Evolutionary conservation across 2,329 filamentous ascomycete species (phyloP).

Genomic region (Botryotinia globosa): DNA sequence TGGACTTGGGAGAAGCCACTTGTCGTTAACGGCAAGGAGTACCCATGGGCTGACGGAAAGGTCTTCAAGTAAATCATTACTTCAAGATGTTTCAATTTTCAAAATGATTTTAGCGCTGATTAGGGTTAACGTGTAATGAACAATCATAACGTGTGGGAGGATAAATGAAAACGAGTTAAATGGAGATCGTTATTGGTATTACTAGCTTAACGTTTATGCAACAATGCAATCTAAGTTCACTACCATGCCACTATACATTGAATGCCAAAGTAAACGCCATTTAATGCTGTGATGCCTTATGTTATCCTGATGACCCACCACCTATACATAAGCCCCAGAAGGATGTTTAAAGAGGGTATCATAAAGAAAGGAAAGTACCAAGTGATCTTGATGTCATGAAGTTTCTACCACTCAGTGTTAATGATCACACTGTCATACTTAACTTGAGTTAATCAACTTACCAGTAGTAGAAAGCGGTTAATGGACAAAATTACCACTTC

Average conservation of each 20-base stretch:
- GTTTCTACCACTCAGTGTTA: background rate
- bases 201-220: constrained; percentile 19
- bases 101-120: constrained; percentile 28
- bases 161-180: constrained; percentile 16
- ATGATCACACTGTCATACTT: background rate
- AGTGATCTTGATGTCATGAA: background rate
- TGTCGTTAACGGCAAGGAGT: constrained; percentile 79
- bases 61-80: constrained; percentile 84
- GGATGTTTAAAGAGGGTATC: constrained; percentile 18
- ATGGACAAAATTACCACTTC: constrained; percentile 11
- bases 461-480: background rate
- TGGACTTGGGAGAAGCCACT: constrained; percentile 93
- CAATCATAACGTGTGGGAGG: constrained; percentile 20
- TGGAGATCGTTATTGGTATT: constrained; percentile 30
- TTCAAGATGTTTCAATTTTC: constrained; percentile 22
- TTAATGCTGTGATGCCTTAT: background rate
- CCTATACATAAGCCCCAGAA: constrained; percentile 1
- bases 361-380: constrained; percentile 10
- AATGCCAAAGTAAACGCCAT: constrained; percentile 1
- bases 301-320: constrained; percentile 1
- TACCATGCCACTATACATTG: background rate
- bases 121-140: constrained; percentile 22
- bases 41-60: constrained; percentile 87
- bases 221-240: constrained; percentile 13
- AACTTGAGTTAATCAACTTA: background rate